Conservation (phyloP, 768 basidiomycete genomes). For the Antrodiella citrinella region DNA sequence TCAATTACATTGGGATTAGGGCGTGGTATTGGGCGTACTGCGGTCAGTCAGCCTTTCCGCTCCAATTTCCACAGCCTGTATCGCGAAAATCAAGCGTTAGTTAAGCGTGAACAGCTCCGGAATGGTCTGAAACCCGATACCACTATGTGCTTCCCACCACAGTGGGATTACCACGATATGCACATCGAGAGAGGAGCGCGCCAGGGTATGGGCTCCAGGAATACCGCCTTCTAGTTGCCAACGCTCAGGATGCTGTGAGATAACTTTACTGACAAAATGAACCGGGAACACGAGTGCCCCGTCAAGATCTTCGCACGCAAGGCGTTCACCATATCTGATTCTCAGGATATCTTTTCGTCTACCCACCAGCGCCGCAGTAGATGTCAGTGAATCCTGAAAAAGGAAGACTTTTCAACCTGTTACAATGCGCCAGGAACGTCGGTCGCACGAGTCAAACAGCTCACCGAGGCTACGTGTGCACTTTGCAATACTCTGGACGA, state of each 20-base stretch:
- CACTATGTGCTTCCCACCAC: neutral
- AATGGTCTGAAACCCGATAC: neutral
- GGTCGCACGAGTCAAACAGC: neutral
- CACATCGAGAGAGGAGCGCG: neutral
- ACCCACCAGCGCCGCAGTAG: no score
- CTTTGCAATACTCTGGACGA: neutral
- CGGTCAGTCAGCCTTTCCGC: neutral
- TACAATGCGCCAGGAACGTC: neutral
- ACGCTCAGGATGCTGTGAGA: slow-evolving; percentile 1
- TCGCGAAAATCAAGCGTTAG: neutral
- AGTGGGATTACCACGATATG: neutral
- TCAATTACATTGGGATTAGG: neutral
- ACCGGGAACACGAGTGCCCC: slow-evolving; percentile 1
- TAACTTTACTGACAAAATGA: neutral
- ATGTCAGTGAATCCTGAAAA: no score
- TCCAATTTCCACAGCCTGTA: neutral
- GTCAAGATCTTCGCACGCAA: neutral
- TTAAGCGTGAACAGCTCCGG: neutral
- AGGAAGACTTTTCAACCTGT: no score
- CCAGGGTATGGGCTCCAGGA: neutral
- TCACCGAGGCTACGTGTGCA: neutral
- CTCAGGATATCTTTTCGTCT: neutral
- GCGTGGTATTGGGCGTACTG: neutral
- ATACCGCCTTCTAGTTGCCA: neutral
- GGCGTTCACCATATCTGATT: neutral